Percentiles rank a stretch among this genome's conserved stretches.
These are phyloP conservation scores for Daldinia caldariorum DNA, from an alignment of 495 filamentous ascomycete genomes.

Conservation along the genomic window DNA sequence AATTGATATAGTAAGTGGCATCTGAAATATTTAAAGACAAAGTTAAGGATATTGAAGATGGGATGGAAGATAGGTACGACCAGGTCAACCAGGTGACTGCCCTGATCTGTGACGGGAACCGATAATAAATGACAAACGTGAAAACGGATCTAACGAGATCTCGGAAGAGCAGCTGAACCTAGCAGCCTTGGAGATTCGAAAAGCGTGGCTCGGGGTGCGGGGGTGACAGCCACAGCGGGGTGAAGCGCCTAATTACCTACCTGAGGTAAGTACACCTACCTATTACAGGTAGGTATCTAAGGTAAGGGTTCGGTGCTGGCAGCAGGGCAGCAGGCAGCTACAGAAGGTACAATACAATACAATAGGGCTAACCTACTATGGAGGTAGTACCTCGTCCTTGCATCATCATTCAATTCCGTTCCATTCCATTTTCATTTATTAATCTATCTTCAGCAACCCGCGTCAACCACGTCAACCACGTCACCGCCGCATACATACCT, in stretches of 20 bases:
- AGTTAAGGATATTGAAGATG: neutral
- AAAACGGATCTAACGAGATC: slow-evolving; percentile 5
- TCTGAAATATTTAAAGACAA: neutral
- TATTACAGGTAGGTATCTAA: too few species aligned
- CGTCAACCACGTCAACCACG: slow-evolving; percentile 38
- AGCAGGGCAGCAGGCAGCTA: neutral
- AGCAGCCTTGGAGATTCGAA: neutral
- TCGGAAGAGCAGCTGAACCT: neutral
- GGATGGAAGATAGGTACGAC: neutral
- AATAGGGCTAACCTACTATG: too few species aligned
- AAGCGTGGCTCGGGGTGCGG: neutral
- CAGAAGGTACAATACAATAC: neutral
- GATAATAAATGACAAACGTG: neutral
- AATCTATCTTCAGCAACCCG: slow-evolving; percentile 32
- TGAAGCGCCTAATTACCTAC: slow-evolving; percentile 2
- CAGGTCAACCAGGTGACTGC: too few species aligned
- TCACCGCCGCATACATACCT: slow-evolving; percentile 42
- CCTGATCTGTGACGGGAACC: neutral
- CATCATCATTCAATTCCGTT: slow-evolving; percentile 27
- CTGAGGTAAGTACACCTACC: too few species aligned
- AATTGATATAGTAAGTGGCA: neutral
- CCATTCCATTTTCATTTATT: slow-evolving; percentile 29
- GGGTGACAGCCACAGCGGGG: slow-evolving; percentile 33
- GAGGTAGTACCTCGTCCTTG: neutral
- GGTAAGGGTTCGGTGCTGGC: neutral